These are phyloP conservation scores for Aquilaria sinensis DNA, from an alignment of 345 rosid species.

Conservation along the genomic window DNA sequence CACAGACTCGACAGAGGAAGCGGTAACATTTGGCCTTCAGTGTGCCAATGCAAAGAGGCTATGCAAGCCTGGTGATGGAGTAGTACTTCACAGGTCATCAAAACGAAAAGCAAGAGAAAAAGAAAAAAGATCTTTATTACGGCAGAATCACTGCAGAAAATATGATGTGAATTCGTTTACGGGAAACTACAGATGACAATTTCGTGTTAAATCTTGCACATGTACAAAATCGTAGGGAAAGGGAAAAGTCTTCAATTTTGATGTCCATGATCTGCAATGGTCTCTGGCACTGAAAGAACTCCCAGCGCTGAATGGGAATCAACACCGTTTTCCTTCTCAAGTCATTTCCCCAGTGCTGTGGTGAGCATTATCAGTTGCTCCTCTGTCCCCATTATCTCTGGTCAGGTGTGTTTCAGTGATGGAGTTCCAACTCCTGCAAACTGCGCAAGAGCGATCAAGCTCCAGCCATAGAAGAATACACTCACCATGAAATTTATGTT, in stretches of 20 bases:
- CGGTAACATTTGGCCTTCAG: constrained; percentile 34
- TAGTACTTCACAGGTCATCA: too few relatives aligned
- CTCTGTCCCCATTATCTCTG: constrained; percentile 2
- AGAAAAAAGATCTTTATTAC: too few relatives aligned
- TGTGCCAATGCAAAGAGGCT: constrained; percentile 41
- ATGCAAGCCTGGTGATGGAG: constrained; percentile 35
- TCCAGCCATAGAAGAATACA: constrained; percentile 59
- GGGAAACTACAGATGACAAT: too few relatives aligned
- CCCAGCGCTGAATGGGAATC: constrained; percentile 14
- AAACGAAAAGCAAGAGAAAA: too few relatives aligned
- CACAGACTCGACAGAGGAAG: constrained; percentile 47
- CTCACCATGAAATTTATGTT: constrained; percentile 46
- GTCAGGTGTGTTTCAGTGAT: constrained; percentile 11
- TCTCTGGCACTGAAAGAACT: constrained; percentile 1
- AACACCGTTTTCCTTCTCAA: constrained; percentile 18
- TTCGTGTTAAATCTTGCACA: too few relatives aligned
- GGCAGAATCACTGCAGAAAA: too few relatives aligned
- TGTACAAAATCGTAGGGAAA: not conserved
- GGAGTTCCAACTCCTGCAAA: constrained; percentile 37
- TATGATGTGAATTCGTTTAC: too few relatives aligned
- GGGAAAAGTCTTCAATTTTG: constrained; percentile 9
- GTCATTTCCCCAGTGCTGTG: not conserved
- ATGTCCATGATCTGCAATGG: constrained; percentile 9
- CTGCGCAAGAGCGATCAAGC: constrained; percentile 54
- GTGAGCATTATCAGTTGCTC: constrained; percentile 2